Evolutionary conservation across 129 eudicot genomes (phyloP), one percentile per base, ranked within the genome.

Genomic region (Glebionis coronaria): DNA sequence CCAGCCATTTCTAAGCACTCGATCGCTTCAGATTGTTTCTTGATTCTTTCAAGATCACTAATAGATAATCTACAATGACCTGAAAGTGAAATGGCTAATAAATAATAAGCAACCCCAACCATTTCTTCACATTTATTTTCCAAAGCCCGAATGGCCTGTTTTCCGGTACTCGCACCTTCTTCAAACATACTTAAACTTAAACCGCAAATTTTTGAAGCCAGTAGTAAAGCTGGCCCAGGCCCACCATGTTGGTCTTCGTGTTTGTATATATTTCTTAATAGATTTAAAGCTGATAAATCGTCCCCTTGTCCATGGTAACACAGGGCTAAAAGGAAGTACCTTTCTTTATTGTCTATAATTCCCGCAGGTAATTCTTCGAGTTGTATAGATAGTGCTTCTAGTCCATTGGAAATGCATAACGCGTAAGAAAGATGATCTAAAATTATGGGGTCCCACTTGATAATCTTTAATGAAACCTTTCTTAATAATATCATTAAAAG

Each of bases 381-480:
- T 60, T 82, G 92, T 54, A 70, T 45, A 65, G 88, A 90, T 61
- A 93, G 79, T 50, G 92, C 85, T 59, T 73, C 56, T 0, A 82
- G 84, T 61, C 88, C 87, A 42, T 84, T 90, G 5, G 85, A 88
- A 12, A 89, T 72, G 6, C 86, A 84, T 25, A 89, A 73, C 15
- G 97, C 99, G 54, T 80, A 93, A n/a, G 91, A 74, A 46, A 93
- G 95, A 73, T 93, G 92, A 71, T 93, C 95, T 38, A 93, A 38
- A 80, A 93, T 67, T 31, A 90, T 68, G 1, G 97, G 95, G 77
- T 89, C 99, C 99, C 99, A 88, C 75, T 86, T 85, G 29, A 93
- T 89, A 53, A 74, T 79, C 38, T 79, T 74, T 45, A 82, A 76
- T 3, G 81, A 68, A 27, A 83, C 86, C 73, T 93, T 93, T 79